These are phyloP conservation scores for Stephania cephalantha DNA, from an alignment of 164 flowering plant genomes.

Conservation along the genomic window DNA sequence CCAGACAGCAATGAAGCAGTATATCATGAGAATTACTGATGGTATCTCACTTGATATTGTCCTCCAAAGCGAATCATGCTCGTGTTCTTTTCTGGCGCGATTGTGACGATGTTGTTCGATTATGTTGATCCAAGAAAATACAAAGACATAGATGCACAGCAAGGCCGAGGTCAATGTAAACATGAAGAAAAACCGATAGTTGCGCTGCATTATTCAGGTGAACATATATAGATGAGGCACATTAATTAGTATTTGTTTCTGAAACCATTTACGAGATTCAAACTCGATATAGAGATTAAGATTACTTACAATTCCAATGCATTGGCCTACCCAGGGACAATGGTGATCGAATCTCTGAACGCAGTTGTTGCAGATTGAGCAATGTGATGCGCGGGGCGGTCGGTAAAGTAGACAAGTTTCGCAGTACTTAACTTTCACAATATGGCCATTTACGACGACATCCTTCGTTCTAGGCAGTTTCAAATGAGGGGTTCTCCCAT, in stretches of 20 bases:
- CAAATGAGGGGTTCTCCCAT: conserved; percentile 48
- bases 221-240: background rate
- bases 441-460: conserved; percentile 57
- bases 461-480: conserved; percentile 66
- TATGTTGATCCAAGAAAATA: conserved; percentile 54
- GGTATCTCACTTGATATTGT: conserved; percentile 39
- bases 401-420: conserved; percentile 87
- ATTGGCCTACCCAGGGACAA: conserved; percentile 98
- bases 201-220: conserved; percentile 61
- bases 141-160: conserved; percentile 64
- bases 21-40: conserved; percentile 57
- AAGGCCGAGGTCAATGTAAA: conserved; percentile 62
- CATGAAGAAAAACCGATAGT: conserved; percentile 69
- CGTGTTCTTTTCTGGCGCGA: too few species aligned
- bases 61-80: conserved; percentile 20
- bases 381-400: conserved; percentile 85
- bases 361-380: conserved; percentile 95
- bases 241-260: conserved; percentile 12
- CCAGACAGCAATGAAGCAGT: conserved; percentile 85
- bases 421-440: conserved; percentile 72
- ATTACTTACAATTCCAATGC: conserved; percentile 80
- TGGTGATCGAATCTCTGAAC: conserved; percentile 92
- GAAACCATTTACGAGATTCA: background rate
- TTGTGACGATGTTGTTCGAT: conserved; percentile 12
- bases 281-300: background rate